Evolutionary conservation across 768 basidiomycete genomes (phyloP), one percentile per base, ranked within the genome.

Genomic region (Naematelia encephala): DNA sequence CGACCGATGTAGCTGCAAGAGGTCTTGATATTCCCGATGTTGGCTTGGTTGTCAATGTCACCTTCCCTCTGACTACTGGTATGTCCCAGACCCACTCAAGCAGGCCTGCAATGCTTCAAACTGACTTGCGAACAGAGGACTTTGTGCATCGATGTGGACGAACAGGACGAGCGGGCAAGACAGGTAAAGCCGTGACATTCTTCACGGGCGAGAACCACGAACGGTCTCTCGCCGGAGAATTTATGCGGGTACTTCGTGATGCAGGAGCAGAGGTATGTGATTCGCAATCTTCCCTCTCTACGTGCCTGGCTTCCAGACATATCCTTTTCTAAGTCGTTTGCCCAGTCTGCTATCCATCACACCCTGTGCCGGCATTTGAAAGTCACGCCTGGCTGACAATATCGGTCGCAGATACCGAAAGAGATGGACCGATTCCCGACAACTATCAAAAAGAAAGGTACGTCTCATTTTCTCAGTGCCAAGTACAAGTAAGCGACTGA

Each of bases 1-100:
- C 96, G 8, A 99, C 91, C 22, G 96, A 99, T 75, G 96, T 99
- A 8, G 96, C 96, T 4, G 92, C 96, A 47, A 85, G 96, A 54
- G 96, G 96, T 8, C 80, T 99, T 63, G 96, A 99, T 80, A 98
- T 99, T 69, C 93, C 96, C 1, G 87, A 94, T 72, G 96, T 99
- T 27, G 89, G 85, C 23, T 84, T 87, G 23, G 96, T 99, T 48
- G 85, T 98, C 75, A 96, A 97, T 79, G 94, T 96, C 71, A 93
- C 90, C n/a, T 97, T 78, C 73, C 94, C 94, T 42, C 80, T 99
- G 71, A 97, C 92, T 1, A 87, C 97, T 49, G 94, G 96, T 79
- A 87, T 90, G 79, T 93, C 69, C 16, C 30, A 10, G 5, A 48
- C 22, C 5, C 29, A 16, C 12, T 26, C 23, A 22, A 52, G 21